Conservation (phyloP, 148 eudicot species). For the Camellia granthamiana region DNA sequence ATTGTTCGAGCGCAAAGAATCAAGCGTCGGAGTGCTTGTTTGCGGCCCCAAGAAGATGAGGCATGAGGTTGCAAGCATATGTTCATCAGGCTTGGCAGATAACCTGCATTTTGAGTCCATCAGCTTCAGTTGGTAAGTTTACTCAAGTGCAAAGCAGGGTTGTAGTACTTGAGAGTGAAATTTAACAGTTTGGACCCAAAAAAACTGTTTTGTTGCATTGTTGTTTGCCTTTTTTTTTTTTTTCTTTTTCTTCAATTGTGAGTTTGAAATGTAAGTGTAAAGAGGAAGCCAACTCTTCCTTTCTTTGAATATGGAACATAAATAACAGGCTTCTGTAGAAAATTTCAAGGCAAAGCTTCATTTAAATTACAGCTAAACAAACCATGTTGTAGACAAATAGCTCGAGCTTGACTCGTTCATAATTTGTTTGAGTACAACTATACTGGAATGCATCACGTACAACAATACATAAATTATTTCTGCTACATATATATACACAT, state of each 20-base stretch:
- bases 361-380: too few relatives aligned
- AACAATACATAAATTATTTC: too few relatives aligned
- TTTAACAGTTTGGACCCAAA: neutral
- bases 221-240: neutral
- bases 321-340: neutral
- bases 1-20: conserved; percentile 47
- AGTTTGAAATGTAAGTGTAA: conserved; percentile 9
- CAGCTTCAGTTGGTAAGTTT: conserved; percentile 81
- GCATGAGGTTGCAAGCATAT: conserved; percentile 74
- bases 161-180: too few relatives aligned
- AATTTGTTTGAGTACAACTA: too few relatives aligned
- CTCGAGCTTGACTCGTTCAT: too few relatives aligned
- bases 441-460: too few relatives aligned
- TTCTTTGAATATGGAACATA: neutral
- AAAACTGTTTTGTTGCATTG: neutral
- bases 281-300: neutral
- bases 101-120: conserved; percentile 82
- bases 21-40: conserved; percentile 71
- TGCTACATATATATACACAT: too few relatives aligned
- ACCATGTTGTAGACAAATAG: neutral
- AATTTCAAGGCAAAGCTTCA: neutral
- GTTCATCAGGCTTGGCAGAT: conserved; percentile 58
- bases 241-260: neutral
- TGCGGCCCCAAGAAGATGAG: conserved; percentile 77
- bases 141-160: too few relatives aligned